A percentile compares a stretch with the other conserved stretches of the same genome.
Evolutionary conservation across 2,329 filamentous ascomycete genomes (phyloP).

Genomic region (Alternaria brassicicola): DNA sequence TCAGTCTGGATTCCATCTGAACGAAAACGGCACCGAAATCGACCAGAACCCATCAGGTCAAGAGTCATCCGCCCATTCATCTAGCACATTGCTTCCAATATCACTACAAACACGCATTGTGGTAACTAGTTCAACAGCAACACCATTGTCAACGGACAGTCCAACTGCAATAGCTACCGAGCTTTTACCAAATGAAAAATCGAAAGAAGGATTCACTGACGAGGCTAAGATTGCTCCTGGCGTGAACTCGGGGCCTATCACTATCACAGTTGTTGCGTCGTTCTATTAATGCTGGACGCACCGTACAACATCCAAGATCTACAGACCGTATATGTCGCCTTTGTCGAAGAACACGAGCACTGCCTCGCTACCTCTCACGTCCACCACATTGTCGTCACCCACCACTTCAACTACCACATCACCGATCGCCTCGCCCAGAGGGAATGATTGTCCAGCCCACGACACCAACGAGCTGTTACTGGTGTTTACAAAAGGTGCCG

Average conservation of each 20-base stretch:
- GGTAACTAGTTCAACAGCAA: no score
- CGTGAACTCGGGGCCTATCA: neutral
- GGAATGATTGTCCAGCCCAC: conserved; percentile 16
- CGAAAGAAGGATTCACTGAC: no score
- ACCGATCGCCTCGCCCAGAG: conserved; percentile 7
- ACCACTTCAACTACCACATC: conserved; percentile 8
- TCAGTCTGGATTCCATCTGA: neutral
- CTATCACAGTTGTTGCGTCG: neutral
- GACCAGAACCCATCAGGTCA: neutral
- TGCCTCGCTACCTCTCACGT: conserved; percentile 12
- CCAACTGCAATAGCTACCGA: no score
- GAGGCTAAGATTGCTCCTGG: neutral
- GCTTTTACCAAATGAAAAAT: no score
- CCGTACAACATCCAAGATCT: neutral
- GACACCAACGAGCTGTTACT: neutral
- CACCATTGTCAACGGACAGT: no score
- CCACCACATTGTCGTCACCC: neutral
- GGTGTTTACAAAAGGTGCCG: conserved; percentile 10
- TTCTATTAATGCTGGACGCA: neutral
- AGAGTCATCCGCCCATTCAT: neutral
- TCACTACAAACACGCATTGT: neutral
- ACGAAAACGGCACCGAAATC: neutral
- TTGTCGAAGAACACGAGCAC: conserved; percentile 13
- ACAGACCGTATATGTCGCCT: conserved; percentile 8
- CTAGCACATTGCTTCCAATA: neutral